Base-by-base conservation (phyloP, 352 stramenopile species). In the Phytophthora fragariae region DNA sequence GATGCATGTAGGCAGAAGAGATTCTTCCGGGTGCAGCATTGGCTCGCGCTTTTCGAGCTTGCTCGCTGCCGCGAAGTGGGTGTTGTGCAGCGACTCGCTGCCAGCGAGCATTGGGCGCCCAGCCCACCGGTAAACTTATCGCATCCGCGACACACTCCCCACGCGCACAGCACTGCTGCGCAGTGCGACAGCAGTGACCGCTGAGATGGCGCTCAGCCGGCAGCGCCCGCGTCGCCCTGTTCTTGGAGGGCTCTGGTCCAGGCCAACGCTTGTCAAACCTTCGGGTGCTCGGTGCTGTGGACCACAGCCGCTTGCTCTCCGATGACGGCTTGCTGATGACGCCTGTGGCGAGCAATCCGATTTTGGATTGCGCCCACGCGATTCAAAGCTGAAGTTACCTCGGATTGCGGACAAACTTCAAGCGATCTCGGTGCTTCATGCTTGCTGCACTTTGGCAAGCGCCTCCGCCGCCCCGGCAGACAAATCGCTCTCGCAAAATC, bases 401-500 rank as follows among this genome's bases (percentile, higher is more conserved):
- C 11, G 52, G 62, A 39, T 73, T 68, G 41, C 64, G 44, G 41
- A 27, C n/a, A 35, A 47, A 61, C 63, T 70, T 64, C 63, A 70
- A 70, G 10, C 27, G 9, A 41, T 41, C 35, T 41, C 8, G 35
- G 35, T 2, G 9, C 33, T 11, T 10, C 33, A 37, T 62, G 53
- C 53, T 10, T 12, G 35, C 47, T 6, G 44, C 21, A 47, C 19
- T 44, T 12, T 33, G 35, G 8, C 33, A 44, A 5, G 14, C 6
- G 6, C 5, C 14, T 15, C 11, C 62, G 64, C 57, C 54, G 44
- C 15, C 10, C 6, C 33, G 33, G 33, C 17, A 24, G 15, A 15
- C 67, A 73, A 63, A 69, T 65, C 67, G n/a, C 24, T 11, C 7
- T 21, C 59, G 52, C 44, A 74, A 69, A 70, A 74, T 74, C 60